Base-by-base conservation (phyloP, 305 asterid species). In the Fraxinus dipetala region DNA sequence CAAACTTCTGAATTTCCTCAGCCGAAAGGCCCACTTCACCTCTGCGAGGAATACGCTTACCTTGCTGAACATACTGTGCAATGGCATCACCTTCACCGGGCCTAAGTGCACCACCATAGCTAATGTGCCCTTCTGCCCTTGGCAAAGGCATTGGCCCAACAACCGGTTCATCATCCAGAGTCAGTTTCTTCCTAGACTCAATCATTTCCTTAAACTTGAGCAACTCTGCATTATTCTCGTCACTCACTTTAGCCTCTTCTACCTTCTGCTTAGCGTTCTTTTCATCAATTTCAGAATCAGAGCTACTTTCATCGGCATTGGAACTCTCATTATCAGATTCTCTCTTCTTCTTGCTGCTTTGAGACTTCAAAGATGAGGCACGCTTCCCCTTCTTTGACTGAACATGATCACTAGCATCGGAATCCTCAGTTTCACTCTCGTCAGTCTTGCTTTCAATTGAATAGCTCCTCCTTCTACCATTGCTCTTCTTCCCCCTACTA, bases 11-110 rank as follows among this genome's bases (percentile, higher is more conserved):
- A 51, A 51, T 51, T n/a, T 51, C 63, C 1, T 51, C 63, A 51
- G 99, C 99, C 7, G 99, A 92, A 35, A 96, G 94, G 80, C 99
- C 99, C 89, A 96, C 99, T 88, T 96, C 99, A 40, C 99, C 99
- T 94, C 99, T 94, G 72, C 99, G 94, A 31, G 99, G 99, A 61
- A 96, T 96, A 90, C 99, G 99, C 87, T 96, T 96, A 67, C 99
- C 99, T 85, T 96, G 99, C 89, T 96, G 98, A 85, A 51, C 63
- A 51, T 51, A 51, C 22, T 51, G 63, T 51, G 63, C 63, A 51
- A 51, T 51, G 24, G 63, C 99, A 90, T 96, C 99, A 88, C 99
- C 99, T 91, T 96, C 99, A 84, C 99, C 99, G 0, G 99, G 99
- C 91, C 99, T 90, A 72, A 96, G 98, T 10, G 99, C 99, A 65